A percentile compares a stretch with the other conserved stretches of the same genome.
These are phyloP conservation scores for Diutina mesorugosa DNA, from an alignment of 1,139 yeast species.

Conservation along the genomic window DNA sequence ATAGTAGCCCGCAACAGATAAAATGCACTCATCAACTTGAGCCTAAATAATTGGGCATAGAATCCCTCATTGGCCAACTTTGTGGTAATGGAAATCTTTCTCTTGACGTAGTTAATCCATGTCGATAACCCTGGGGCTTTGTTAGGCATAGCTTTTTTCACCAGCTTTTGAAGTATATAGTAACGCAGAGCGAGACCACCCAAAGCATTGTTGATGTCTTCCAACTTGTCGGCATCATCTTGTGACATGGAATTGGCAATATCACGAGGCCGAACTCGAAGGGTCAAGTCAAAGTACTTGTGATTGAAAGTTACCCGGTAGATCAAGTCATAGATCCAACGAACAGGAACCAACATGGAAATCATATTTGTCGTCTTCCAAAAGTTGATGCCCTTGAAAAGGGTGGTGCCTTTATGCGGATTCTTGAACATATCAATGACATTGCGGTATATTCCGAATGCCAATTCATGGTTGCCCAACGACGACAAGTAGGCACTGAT, in stretches of 20 bases:
- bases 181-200: neutral
- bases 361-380: constrained; percentile 21
- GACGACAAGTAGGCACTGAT: constrained; percentile 26
- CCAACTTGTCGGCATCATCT: constrained; percentile 15
- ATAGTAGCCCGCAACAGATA: constrained; percentile 21
- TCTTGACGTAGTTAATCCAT: constrained; percentile 6
- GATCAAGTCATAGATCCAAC: constrained; percentile 7
- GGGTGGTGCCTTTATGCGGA: neutral
- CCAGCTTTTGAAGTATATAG: neutral
- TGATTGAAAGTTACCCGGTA: constrained; percentile 6
- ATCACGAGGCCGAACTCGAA: constrained; percentile 20
- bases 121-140: constrained; percentile 6
- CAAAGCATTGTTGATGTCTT: constrained; percentile 5
- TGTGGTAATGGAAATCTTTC: constrained; percentile 3
- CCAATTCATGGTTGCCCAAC: constrained; percentile 23
- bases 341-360: constrained; percentile 6
- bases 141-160: neutral
- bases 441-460: constrained; percentile 10
- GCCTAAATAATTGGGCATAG: constrained; percentile 6
- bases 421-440: neutral
- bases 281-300: constrained; percentile 12
- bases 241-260: constrained; percentile 21
- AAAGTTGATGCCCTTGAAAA: constrained; percentile 15
- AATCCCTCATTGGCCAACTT: constrained; percentile 4
- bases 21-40: constrained; percentile 7